Evolutionary conservation across 441 rosid genomes (phyloP).

Genomic region (Syzygium malaccense): DNA sequence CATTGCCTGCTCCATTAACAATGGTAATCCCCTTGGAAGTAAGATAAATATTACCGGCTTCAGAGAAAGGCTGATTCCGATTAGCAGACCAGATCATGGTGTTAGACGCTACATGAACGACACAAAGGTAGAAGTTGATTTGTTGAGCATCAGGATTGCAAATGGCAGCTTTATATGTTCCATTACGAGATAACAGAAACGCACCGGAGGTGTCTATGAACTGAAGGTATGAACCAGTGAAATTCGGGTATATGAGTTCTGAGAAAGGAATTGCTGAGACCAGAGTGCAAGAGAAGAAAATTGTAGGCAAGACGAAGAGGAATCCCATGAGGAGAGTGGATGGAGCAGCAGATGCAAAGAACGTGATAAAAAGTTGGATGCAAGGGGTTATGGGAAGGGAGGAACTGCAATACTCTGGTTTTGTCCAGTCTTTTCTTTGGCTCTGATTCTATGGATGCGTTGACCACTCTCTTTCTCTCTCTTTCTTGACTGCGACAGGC

Average conservation of each 20-base stretch:
- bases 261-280: conserved; percentile 26
- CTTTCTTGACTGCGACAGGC: conserved; percentile 12
- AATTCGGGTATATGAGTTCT: conserved; percentile 54
- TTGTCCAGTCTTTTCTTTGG: conserved; percentile 12
- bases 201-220: conserved; percentile 53
- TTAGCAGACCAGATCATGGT: conserved; percentile 77
- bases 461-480: conserved; percentile 14
- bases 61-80: conserved; percentile 53
- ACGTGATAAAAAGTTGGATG: conserved; percentile 2
- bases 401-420: conserved; percentile 13
- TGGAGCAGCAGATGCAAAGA: conserved; percentile 7
- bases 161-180: conserved; percentile 59
- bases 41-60: conserved; percentile 50
- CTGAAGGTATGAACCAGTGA: conserved; percentile 55
- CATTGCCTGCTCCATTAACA: conserved; percentile 28
- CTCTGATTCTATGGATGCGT: conserved; percentile 10
- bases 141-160: conserved; percentile 40
- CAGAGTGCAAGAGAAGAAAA: conserved; percentile 27
- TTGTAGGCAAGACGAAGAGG: conserved; percentile 13
- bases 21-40: conserved; percentile 48
- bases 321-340: conserved; percentile 34
- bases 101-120: conserved; percentile 54
- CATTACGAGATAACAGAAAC: conserved; percentile 53
- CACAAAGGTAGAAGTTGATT: conserved; percentile 50
- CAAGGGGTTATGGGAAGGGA: conserved; percentile 4